These are phyloP conservation scores for Pseudogymnoascus sp. DNA, from an alignment of 2,329 filamentous ascomycete species.

Conservation along the genomic window DNA sequence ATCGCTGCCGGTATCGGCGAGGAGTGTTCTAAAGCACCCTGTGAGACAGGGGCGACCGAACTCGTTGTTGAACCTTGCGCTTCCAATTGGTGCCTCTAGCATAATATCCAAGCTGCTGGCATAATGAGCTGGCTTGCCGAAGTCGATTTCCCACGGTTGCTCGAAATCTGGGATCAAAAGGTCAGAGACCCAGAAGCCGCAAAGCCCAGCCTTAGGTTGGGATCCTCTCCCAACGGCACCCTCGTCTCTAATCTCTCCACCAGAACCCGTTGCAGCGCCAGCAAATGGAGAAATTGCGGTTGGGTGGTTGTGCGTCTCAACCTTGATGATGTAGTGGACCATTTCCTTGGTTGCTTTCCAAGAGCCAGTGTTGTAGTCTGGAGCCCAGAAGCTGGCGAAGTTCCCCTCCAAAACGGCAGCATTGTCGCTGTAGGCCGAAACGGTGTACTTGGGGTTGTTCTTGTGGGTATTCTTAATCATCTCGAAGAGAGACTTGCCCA, in stretches of 20 bases:
- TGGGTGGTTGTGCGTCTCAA: conserved; percentile 96
- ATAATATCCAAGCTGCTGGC: conserved; percentile 94
- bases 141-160: conserved; percentile 83
- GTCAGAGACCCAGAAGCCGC: conserved; percentile 92
- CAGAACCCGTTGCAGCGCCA: conserved; percentile 89
- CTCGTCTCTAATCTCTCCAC: conserved; percentile 92
- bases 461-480: conserved; percentile 98
- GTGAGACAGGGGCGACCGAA: conserved; percentile 85
- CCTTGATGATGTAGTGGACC: conserved; percentile 84
- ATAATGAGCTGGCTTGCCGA: conserved; percentile 85
- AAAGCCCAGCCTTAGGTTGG: conserved; percentile 81
- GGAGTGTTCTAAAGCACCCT: conserved; percentile 86
- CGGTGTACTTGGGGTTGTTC: conserved; percentile 67
- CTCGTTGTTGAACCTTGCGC: conserved; percentile 94
- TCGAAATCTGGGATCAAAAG: conserved; percentile 76
- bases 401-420: conserved; percentile 81
- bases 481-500: conserved; percentile 74
- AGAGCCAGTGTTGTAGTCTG: conserved; percentile 74
- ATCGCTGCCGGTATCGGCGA: conserved; percentile 58
- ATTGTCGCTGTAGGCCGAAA: conserved; percentile 96
- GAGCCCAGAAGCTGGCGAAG: conserved; percentile 72
- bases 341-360: conserved; percentile 83
- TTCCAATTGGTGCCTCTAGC: conserved; percentile 92
- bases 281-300: conserved; percentile 91
- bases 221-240: conserved; percentile 90